Evolutionary conservation across 2,329 filamentous ascomycete genomes (phyloP), one percentile per base, ranked within the genome.

Genomic region (Monilinia vaccinii-corymbosi): DNA sequence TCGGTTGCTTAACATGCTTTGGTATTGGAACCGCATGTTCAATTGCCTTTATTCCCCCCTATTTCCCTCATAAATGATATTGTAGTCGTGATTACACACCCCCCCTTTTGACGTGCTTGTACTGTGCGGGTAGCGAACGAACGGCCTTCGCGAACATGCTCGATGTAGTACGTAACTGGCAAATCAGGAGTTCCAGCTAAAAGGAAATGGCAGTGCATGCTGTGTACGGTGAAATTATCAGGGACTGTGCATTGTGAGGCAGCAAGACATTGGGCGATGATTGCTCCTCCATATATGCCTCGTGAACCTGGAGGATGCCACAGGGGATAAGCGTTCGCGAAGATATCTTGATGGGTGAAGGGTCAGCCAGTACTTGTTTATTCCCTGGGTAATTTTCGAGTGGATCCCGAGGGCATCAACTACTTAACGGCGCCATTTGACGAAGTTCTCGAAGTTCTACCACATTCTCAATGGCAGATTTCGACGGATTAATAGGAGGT

Each of bases 171-270:
- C 63, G 97, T 81, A 66, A 97, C 88, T 36, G 94, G 93, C 21
- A 94, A 87, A 62, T 88, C 84, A 14, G 84, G 81, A 70, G 93
- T 89, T 32, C 94, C 94, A 5, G 93, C 92, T 2, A 97, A 85
- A 38, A 99, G 86, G 74, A 99, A 99, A 78, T 97, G 99, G 82
- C 94, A 97, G 81, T 99, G 94, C 88, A 96, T 97, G 71, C 88
- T 93, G 78, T 99, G 94, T 53, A 94, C 85, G 62, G 86, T 82
- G 75, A 96, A 97, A 71, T 89, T 80, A 31, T 78, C 73, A 0
- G 88, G 87, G 2, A 99, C 89, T 10, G 94, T 99, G 71, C 85
- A 84, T 74, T 96, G 91, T 28, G 91, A 94, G 2, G 94, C 91
- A 49, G 88, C 82, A 31, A 97, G 86, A 70, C 83, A 92, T 79